Base-by-base conservation (phyloP, 768 basidiomycete species). In the Galerina marginata region DNA sequence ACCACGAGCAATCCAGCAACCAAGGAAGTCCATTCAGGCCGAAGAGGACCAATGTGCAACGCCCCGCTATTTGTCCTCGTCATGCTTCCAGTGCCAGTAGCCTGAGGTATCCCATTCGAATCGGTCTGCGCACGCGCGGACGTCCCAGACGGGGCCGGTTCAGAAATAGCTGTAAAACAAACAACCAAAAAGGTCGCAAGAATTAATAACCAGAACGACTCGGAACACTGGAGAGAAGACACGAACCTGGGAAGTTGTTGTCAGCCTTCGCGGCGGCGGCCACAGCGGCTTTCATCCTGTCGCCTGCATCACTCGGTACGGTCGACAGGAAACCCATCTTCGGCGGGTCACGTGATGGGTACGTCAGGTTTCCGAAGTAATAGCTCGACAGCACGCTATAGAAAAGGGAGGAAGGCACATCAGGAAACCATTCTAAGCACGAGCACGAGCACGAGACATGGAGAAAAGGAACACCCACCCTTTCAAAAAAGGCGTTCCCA, bases 401-500 rank as follows among this genome's bases (percentile, higher is more conserved):
- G 43, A 46, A 29, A 23, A 10, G 44, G 53, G n/a, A 26, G 12
- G 26, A 25, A 53, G 49, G 10, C 38, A 58, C 48, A 42, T n/a
- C 10, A 61, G 14, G 20, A 37, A 43, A 15, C 65, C 23, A 26
- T 25, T 10, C 3, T n/a, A 56, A 44, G 43, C 44, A 55, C 51
- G 36, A n/a, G 39, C 47, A 45, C n/a, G 43, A 46, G 45, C 16
- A 33, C 29, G 7, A 33, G 23, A 25, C 23, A 29, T 20, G 20
- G 1, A 20, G 20, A 20, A 20, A 2, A 20, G 20, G 2, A 20
- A 20, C 23, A 74, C 84, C 46, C 61, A 91, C 90, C 88, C 81
- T 69, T 91, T 91, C 59, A 93, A 66, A 65, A 92, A 92, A 1
- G 91, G 91, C 63, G 82, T 83, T 2, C 91, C 91, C 33, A 93